Percentiles rank a stretch among this genome's conserved stretches.
Evolutionary conservation across 345 rosid genomes (phyloP).

Genomic region (Boechera divaricarpa): DNA sequence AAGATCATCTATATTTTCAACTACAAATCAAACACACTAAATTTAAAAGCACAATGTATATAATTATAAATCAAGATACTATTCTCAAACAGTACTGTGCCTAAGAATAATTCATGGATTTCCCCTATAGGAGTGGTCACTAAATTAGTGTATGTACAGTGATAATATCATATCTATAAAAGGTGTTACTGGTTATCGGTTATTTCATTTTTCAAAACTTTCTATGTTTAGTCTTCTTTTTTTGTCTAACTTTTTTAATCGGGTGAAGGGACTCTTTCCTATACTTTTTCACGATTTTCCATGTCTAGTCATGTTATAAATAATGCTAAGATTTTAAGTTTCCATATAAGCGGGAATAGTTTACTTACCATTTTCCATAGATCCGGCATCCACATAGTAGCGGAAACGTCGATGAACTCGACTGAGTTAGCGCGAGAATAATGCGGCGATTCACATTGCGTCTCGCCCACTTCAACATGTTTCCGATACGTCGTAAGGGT

Average conservation of each 20-base stretch:
- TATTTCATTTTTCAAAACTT: too few relatives aligned
- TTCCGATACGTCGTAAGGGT: slow-evolving; percentile 63
- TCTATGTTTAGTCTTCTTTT: not conserved
- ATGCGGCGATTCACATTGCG: slow-evolving; percentile 48
- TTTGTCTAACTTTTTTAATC: not conserved
- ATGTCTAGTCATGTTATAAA: not conserved
- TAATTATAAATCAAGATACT: not conserved
- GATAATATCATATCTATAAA: too few relatives aligned
- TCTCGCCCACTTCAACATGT: slow-evolving; percentile 42
- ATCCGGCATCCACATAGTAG: slow-evolving; percentile 50
- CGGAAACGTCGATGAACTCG: slow-evolving; percentile 54
- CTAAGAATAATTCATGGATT: not conserved
- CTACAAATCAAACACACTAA: not conserved
- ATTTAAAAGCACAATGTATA: not conserved
- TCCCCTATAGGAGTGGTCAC: not conserved
- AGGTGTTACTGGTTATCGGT: too few relatives aligned
- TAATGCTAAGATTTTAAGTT: not conserved
- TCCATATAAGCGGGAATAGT: not conserved
- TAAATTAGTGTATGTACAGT: not conserved
- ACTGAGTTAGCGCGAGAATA: slow-evolving; percentile 50
- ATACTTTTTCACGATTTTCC: too few relatives aligned
- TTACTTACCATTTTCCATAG: slow-evolving; percentile 69
- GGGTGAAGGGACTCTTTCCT: too few relatives aligned
- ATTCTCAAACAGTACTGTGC: not conserved
- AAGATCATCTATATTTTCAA: not conserved